These are phyloP conservation scores for Podila verticillata DNA, from an alignment of 192 early-diverging fungal species.

Conservation along the genomic window DNA sequence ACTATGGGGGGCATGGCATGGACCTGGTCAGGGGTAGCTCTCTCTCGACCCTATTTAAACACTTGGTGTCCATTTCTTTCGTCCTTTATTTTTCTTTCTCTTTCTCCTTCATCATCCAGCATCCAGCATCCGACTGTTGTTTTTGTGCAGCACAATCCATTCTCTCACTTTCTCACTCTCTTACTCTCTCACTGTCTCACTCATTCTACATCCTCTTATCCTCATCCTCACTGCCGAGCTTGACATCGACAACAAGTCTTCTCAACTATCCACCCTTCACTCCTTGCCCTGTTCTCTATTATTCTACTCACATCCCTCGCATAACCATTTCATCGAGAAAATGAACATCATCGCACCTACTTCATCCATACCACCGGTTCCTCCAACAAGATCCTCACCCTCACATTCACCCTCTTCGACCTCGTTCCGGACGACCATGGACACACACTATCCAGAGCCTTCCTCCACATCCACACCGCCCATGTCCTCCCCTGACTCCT, in stretches of 20 bases:
- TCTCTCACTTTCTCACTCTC: no score
- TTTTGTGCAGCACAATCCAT: not conserved
- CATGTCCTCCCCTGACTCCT: not conserved
- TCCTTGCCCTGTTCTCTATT: no score
- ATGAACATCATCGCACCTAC: not conserved
- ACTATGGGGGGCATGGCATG: no score
- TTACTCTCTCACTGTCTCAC: no score
- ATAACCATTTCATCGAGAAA: not conserved
- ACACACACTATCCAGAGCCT: not conserved
- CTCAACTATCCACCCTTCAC: no score
- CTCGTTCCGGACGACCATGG: not conserved
- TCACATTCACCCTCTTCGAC: not conserved
- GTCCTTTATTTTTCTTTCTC: not conserved
- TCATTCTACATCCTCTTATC: not conserved
- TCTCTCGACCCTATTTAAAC: no score
- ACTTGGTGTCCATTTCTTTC: constrained; percentile 2
- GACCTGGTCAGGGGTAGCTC: not conserved
- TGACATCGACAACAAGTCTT: no score
- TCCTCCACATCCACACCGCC: not conserved
- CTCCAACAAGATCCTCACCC: constrained; percentile 1
- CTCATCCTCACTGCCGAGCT: constrained; percentile 1
- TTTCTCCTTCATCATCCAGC: not conserved
- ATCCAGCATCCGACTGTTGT: not conserved
- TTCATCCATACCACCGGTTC: no score
- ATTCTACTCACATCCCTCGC: no score